Conservation (phyloP, 2,329 filamentous ascomycete genomes). For the Cladosporium sp. region DNA sequence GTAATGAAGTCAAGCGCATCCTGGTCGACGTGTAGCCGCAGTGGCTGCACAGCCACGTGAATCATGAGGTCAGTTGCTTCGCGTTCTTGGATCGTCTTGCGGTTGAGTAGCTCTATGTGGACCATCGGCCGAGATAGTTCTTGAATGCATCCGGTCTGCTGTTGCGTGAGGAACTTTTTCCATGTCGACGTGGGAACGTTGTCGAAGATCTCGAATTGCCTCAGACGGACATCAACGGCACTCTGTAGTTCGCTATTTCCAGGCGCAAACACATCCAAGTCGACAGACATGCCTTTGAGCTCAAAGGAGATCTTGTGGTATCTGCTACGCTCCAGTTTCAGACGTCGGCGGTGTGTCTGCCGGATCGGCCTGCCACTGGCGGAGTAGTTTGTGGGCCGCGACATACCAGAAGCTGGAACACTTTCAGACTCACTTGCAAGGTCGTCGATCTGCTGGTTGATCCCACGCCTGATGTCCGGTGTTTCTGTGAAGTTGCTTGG, state of each 20-base stretch:
- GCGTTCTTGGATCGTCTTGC: slow-evolving; percentile 79
- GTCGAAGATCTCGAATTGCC: slow-evolving; percentile 87
- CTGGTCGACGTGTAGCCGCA: slow-evolving; percentile 93
- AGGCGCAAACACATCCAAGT: slow-evolving; percentile 78
- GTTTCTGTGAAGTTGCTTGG: slow-evolving; percentile 78
- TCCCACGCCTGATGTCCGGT: slow-evolving; percentile 74
- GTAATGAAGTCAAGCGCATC: slow-evolving; percentile 97
- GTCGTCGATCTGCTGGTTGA: slow-evolving; percentile 87
- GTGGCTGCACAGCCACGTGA: slow-evolving; percentile 70
- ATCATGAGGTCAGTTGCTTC: slow-evolving; percentile 83
- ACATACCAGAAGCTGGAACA: slow-evolving; percentile 67
- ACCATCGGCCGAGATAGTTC: slow-evolving; percentile 88
- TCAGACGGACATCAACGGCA: slow-evolving; percentile 79
- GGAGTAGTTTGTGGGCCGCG: slow-evolving; percentile 57
- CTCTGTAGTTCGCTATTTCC: slow-evolving; percentile 78
- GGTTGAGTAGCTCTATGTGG: slow-evolving; percentile 82
- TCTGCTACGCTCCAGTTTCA: slow-evolving; percentile 80
- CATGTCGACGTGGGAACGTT: slow-evolving; percentile 94
- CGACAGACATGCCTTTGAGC: slow-evolving; percentile 77
- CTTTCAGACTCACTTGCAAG: slow-evolving; percentile 86
- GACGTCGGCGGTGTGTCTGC: slow-evolving; percentile 38
- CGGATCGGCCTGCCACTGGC: slow-evolving; percentile 31
- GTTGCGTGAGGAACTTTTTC: slow-evolving; percentile 96
- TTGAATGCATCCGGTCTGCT: slow-evolving; percentile 73
- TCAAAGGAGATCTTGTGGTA: slow-evolving; percentile 96